phyloP scores from a whole-genome alignment of 768 basidiomycete species.

The Boletus rufocinnamomeus region DNA sequence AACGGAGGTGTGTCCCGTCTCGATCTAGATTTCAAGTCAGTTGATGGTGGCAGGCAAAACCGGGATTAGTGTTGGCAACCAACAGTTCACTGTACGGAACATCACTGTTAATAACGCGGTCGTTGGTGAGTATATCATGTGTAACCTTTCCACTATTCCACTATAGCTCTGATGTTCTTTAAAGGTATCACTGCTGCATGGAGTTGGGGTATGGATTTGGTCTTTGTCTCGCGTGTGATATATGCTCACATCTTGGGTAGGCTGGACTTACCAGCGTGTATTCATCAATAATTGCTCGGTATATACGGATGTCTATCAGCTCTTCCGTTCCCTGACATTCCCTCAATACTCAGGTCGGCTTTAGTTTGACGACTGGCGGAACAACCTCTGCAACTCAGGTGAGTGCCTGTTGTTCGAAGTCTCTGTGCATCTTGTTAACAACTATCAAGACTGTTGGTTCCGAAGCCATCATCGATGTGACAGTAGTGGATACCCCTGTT shows the following conservation, averaged over 20 bases:
- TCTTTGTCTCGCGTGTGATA: neutral
- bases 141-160: neutral
- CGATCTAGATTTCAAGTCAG: neutral
- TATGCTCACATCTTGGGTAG: constrained; percentile 27
- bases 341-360: constrained; percentile 41
- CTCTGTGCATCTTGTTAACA: constrained; percentile 10
- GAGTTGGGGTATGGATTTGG: constrained; percentile 41
- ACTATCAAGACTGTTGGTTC: constrained; percentile 42
- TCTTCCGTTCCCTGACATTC: neutral
- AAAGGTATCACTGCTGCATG: constrained; percentile 35
- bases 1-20: constrained; percentile 42
- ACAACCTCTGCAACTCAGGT: constrained; percentile 39
- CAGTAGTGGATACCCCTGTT: constrained; percentile 45
- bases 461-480: constrained; percentile 49
- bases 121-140: constrained; percentile 33
- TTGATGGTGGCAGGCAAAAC: constrained; percentile 48
- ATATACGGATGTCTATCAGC: constrained; percentile 3
- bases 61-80: constrained; percentile 79
- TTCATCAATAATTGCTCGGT: constrained; percentile 49
- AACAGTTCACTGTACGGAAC: constrained; percentile 80
- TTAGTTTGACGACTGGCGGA: constrained; percentile 48
- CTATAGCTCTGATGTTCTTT: neutral
- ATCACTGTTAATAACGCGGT: constrained; percentile 54
- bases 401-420: neutral
- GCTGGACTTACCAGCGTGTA: constrained; percentile 58